phyloP scores from a whole-genome alignment of 75 land plant genomes.

The Cupressus sempervirens region DNA sequence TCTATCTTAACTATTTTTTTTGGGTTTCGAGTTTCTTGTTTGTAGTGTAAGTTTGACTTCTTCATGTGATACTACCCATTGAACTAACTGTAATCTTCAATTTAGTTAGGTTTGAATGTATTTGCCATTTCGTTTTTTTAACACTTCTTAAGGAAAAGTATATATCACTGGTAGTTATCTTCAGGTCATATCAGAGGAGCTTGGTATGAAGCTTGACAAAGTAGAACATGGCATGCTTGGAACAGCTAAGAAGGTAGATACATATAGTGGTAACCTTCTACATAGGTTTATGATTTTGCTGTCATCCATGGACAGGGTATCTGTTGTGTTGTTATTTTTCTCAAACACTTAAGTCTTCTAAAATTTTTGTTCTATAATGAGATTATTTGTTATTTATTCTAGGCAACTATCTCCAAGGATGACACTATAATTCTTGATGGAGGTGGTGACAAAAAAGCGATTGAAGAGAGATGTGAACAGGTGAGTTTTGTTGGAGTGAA shows the following conservation, averaged over 20 bases:
- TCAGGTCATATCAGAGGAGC: constrained; percentile 81
- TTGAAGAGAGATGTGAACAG: constrained; percentile 81
- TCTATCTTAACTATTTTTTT: background rate
- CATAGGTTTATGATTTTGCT: too few relatives aligned
- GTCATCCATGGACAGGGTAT: background rate
- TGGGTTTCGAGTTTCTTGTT: background rate
- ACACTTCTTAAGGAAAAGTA: background rate
- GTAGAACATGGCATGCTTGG: constrained; percentile 67
- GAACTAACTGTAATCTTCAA: background rate
- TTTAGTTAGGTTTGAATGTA: background rate
- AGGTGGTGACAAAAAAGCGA: constrained; percentile 65
- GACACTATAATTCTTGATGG: constrained; percentile 85
- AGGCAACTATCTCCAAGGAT: constrained; percentile 79
- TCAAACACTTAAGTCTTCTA: background rate
- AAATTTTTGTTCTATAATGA: background rate
- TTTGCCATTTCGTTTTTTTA: background rate
- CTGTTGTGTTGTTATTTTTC: background rate
- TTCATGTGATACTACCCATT: background rate
- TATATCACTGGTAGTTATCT: background rate
- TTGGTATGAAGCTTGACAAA: constrained; percentile 81
- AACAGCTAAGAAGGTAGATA: constrained; percentile 68
- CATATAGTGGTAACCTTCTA: background rate
- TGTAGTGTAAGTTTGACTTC: background rate
- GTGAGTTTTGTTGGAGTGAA: constrained; percentile 22
- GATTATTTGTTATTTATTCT: background rate